Conservation (phyloP, 2,329 filamentous ascomycete species). For the Penicillium sp. region DNA sequence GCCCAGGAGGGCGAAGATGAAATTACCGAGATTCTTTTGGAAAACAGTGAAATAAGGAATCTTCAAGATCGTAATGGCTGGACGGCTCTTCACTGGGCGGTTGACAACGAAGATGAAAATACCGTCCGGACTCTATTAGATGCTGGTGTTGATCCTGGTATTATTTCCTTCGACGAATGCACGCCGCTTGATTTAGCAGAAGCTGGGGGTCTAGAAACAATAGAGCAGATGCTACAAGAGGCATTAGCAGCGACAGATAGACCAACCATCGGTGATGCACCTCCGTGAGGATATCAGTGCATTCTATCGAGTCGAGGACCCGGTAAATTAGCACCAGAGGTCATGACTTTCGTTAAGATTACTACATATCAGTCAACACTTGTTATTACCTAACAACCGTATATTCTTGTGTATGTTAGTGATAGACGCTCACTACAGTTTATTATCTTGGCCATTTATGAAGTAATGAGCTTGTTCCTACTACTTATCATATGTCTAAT, state of each 20-base stretch:
- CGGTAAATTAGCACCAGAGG: background rate
- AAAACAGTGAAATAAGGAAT: background rate
- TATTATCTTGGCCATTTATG: no score
- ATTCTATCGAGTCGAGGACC: background rate
- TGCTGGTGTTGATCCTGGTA: background rate
- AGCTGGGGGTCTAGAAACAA: background rate
- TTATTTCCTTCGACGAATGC: background rate
- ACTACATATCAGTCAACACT: background rate
- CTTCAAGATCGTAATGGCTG: background rate
- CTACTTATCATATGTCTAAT: no score
- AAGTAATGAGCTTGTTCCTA: no score
- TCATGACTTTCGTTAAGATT: background rate
- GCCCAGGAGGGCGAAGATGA: background rate
- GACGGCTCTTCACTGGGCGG: conserved; percentile 2
- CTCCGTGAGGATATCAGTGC: background rate
- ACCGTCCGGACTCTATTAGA: background rate
- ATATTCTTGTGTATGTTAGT: no score
- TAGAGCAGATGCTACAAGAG: background rate
- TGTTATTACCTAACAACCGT: background rate
- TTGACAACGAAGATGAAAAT: background rate
- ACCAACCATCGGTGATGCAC: background rate
- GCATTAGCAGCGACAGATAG: conserved; percentile 1
- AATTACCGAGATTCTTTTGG: background rate
- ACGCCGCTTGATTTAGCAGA: background rate
- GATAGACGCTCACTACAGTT: no score